Conservation (phyloP, 1,284 basidiomycete genomes). For the Sphaerobolus stellatus region DNA sequence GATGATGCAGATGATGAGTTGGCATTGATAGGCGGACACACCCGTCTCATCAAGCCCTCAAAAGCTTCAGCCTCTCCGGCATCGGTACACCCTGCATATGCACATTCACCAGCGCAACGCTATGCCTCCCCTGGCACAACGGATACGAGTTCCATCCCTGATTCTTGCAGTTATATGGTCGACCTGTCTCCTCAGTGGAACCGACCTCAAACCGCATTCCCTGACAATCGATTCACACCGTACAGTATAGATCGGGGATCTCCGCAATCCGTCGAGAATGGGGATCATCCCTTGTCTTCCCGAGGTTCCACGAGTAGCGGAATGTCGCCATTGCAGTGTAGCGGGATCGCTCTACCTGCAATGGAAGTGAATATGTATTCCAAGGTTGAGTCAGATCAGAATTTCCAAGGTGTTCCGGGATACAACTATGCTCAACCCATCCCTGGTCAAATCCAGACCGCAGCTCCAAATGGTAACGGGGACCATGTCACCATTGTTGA, state of each 20-base stretch:
- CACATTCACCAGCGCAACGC: constrained; percentile 2
- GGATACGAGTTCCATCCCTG: constrained; percentile 5
- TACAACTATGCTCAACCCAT: constrained; percentile 2
- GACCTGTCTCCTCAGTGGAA: neutral
- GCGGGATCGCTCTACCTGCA: neutral
- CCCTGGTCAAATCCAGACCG: neutral
- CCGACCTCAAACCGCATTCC: neutral
- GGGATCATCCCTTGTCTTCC: constrained; percentile 6
- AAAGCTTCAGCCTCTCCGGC: constrained; percentile 3
- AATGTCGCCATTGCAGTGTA: constrained; percentile 8
- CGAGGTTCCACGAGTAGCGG: constrained; percentile 10
- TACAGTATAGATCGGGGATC: neutral
- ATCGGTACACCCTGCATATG: neutral
- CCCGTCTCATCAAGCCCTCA: constrained; percentile 4
- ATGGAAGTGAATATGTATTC: neutral
- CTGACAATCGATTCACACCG: no score
- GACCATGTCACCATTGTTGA: neutral
- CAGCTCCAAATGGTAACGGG: neutral
- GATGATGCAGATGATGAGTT: constrained; percentile 5
- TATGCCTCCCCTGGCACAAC: constrained; percentile 7
- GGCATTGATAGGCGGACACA: constrained; percentile 11
- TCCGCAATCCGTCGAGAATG: neutral
- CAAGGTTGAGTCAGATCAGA: neutral
- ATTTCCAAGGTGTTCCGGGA: neutral
- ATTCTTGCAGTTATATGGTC: neutral